Evolutionary conservation across 768 basidiomycete species (phyloP).

Genomic region (Tulasnella sp.): DNA sequence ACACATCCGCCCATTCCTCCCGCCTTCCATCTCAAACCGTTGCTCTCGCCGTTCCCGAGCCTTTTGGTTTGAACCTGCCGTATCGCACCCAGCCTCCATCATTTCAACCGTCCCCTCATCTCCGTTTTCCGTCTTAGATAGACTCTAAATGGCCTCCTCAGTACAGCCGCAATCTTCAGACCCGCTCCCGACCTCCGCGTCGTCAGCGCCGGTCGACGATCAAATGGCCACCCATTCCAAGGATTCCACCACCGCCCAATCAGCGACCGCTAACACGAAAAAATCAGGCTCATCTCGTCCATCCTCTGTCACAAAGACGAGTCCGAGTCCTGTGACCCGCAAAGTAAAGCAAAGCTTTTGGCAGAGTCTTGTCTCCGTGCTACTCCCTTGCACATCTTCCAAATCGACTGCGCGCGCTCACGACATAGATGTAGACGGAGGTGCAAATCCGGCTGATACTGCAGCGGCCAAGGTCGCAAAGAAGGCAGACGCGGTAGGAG

Average conservation of each 20-base stretch:
- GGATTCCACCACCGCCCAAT: constrained; percentile 18
- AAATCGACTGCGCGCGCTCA: constrained; percentile 9
- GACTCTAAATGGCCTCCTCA: constrained; percentile 9
- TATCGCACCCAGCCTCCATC: not conserved
- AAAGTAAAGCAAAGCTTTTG: constrained; percentile 21
- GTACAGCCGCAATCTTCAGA: constrained; percentile 11
- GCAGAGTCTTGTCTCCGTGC: not conserved
- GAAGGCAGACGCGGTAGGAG: not conserved
- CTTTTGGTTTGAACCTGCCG: not conserved
- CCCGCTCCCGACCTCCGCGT: not conserved
- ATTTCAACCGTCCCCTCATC: constrained; percentile 10
- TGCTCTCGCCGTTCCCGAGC: not conserved
- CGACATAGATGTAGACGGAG: constrained; percentile 5
- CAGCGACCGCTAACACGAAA: constrained; percentile 4
- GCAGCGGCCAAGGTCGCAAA: not conserved
- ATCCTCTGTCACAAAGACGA: constrained; percentile 12
- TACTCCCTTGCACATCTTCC: constrained; percentile 21
- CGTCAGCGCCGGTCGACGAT: constrained; percentile 17
- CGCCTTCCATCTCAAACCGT: not conserved
- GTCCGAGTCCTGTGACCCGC: not conserved
- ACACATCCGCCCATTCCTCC: not conserved
- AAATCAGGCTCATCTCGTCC: constrained; percentile 10
- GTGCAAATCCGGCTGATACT: not conserved
- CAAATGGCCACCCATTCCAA: constrained; percentile 20
- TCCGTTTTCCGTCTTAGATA: constrained; percentile 11